A percentile compares a stretch with the other conserved stretches of the same genome.
Evolutionary conservation across 495 filamentous ascomycete genomes (phyloP).

Genomic region (Hypoxylon trugodes): DNA sequence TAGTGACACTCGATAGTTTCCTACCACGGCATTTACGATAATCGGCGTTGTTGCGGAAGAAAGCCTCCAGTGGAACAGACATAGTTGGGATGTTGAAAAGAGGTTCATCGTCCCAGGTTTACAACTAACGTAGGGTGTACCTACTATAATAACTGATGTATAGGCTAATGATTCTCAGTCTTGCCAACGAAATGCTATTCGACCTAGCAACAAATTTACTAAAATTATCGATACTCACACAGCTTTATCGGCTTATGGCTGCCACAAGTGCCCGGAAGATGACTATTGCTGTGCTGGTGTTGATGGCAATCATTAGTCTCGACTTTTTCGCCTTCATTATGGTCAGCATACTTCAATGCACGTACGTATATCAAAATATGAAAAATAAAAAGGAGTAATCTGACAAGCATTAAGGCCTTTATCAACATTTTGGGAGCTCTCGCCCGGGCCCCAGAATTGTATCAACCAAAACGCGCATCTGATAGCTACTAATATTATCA

Average conservation of each 20-base stretch:
- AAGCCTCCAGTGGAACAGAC: conserved; percentile 63
- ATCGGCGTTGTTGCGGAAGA: conserved; percentile 52
- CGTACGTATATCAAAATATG: conserved; percentile 49
- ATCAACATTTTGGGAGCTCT: conserved; percentile 61
- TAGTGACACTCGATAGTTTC: conserved; percentile 34
- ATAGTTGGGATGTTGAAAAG: conserved; percentile 61
- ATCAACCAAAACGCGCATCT: conserved; percentile 60
- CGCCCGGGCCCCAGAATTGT: conserved; percentile 52
- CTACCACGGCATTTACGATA: conserved; percentile 55
- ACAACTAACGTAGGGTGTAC: conserved; percentile 49
- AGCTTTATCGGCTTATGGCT: conserved; percentile 48
- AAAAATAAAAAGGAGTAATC: background rate
- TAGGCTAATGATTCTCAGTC: conserved; percentile 36
- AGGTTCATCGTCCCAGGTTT: conserved; percentile 45
- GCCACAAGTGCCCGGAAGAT: conserved; percentile 31
- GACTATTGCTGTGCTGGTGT: conserved; percentile 47
- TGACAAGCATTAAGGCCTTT: conserved; percentile 54
- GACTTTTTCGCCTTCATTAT: conserved; percentile 59
- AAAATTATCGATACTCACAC: conserved; percentile 65
- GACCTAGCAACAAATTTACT: conserved; percentile 61
- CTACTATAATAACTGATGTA: background rate
- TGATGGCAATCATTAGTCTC: conserved; percentile 55
- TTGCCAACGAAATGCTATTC: conserved; percentile 63
- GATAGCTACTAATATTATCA: conserved; percentile 64
- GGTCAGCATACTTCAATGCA: conserved; percentile 65